Conservation (phyloP, 805 yeast genomes). For the Yarrowia sp. region DNA sequence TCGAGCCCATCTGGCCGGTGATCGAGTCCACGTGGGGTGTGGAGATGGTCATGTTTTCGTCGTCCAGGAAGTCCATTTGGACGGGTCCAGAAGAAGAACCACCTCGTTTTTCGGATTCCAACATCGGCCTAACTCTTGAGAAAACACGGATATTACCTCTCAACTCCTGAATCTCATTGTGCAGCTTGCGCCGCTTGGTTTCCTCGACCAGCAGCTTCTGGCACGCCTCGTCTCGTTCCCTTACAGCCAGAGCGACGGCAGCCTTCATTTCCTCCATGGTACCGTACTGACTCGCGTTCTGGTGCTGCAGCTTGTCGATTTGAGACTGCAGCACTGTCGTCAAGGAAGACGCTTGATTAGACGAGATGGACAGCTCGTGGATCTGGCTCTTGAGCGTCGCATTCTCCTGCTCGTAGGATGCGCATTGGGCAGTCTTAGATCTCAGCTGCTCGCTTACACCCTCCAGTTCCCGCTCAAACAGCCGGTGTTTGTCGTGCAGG, state of each 20-base stretch:
- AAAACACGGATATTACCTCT: slow-evolving; percentile 93
- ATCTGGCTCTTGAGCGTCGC: slow-evolving; percentile 47
- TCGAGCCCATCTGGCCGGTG: slow-evolving; percentile 43
- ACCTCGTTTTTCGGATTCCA: too few relatives aligned
- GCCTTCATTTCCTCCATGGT: slow-evolving; percentile 43
- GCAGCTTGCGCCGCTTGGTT: slow-evolving; percentile 64
- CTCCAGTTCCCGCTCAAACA: background rate
- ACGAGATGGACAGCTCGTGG: slow-evolving; percentile 46
- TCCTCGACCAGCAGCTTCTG: slow-evolving; percentile 59
- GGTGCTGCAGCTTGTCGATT: slow-evolving; percentile 43
- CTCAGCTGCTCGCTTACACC: background rate
- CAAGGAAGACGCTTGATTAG: slow-evolving; percentile 43
- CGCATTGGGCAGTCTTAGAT: background rate
- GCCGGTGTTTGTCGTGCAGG: background rate
- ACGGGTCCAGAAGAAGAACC: background rate
- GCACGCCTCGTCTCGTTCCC: slow-evolving; percentile 49
- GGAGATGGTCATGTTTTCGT: slow-evolving; percentile 44
- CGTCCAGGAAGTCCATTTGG: slow-evolving; percentile 46
- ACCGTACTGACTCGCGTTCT: slow-evolving; percentile 42
- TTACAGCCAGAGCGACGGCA: slow-evolving; percentile 46
- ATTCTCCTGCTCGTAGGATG: slow-evolving; percentile 1
- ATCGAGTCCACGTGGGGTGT: slow-evolving; percentile 45
- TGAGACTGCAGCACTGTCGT: slow-evolving; percentile 41
- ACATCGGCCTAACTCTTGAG: slow-evolving; percentile 79
- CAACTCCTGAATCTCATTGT: slow-evolving; percentile 78